These are phyloP conservation scores for Fusarium nematophilum DNA, from an alignment of 2,329 filamentous ascomycete genomes.

Conservation along the genomic window DNA sequence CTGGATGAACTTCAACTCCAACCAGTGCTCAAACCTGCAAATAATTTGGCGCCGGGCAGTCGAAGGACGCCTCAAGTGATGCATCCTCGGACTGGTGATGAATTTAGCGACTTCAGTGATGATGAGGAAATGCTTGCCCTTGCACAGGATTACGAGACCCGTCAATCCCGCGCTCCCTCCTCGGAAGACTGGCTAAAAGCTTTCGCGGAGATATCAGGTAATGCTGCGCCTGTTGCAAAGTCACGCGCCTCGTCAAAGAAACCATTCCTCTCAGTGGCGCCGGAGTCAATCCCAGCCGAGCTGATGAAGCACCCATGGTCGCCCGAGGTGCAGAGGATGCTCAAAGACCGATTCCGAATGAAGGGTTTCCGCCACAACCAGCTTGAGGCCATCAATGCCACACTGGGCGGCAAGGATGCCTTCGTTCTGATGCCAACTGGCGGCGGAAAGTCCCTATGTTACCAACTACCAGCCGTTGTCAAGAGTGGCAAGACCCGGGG, in stretches of 20 bases:
- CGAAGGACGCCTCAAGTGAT: constrained; percentile 32
- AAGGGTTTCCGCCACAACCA: constrained; percentile 91
- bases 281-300: constrained; percentile 57
- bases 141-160: constrained; percentile 61
- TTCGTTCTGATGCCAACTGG: constrained; percentile 99
- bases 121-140: constrained; percentile 64
- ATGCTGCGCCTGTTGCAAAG: constrained; percentile 49
- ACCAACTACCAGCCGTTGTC: constrained; percentile 91
- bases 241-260: constrained; percentile 49
- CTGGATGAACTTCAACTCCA: constrained; percentile 45
- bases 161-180: constrained; percentile 46
- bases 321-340: constrained; percentile 80
- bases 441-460: constrained; percentile 95
- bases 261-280: constrained; percentile 37
- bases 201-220: constrained; percentile 63
- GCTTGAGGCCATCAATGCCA: constrained; percentile 95
- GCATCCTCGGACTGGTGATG: constrained; percentile 43
- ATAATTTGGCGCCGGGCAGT: constrained; percentile 10
- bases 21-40: constrained; percentile 13
- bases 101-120: constrained; percentile 62
- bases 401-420: constrained; percentile 84
- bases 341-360: constrained; percentile 87
- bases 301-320: constrained; percentile 84
- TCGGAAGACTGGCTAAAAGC: constrained; percentile 49
- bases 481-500: constrained; percentile 83